A percentile compares a stretch with the other conserved stretches of the same genome.
phyloP scores from a whole-genome alignment of 1,139 yeast genomes.

The Kodamaea arcana region DNA sequence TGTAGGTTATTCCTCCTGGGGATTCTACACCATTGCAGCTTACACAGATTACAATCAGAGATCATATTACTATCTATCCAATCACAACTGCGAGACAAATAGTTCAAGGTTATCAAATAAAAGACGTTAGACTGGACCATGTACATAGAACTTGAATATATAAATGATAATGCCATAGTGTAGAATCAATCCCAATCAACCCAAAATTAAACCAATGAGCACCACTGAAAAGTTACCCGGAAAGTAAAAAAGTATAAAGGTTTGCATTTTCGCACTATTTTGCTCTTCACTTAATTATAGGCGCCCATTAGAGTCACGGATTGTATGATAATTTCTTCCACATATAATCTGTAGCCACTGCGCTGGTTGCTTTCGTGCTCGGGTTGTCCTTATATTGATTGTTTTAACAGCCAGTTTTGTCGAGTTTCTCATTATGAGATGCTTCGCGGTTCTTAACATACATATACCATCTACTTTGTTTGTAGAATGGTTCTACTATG shows the following conservation, averaged over 20 bases:
- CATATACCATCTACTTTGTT: too few relatives aligned
- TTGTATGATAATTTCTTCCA: conserved; percentile 43
- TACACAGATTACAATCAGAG: too few relatives aligned
- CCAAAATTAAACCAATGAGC: too few relatives aligned
- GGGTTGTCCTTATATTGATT: conserved; percentile 81
- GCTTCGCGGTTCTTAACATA: conserved; percentile 74
- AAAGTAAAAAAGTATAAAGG: conserved; percentile 4
- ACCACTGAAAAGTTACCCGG: conserved; percentile 4
- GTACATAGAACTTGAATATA: too few relatives aligned
- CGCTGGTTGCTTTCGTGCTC: conserved; percentile 70
- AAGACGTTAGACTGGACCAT: too few relatives aligned
- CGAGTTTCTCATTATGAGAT: conserved; percentile 49
- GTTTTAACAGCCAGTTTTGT: conserved; percentile 57
- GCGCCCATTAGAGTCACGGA: conserved; percentile 96
- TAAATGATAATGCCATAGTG: too few relatives aligned
- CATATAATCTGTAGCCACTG: conserved; percentile 45
- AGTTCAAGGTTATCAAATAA: too few relatives aligned
- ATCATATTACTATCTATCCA: too few relatives aligned
- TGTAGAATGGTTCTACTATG: too few relatives aligned
- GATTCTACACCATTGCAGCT: too few relatives aligned
- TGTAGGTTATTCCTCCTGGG: too few relatives aligned
- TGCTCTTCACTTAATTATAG: conserved; percentile 45
- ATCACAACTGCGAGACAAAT: too few relatives aligned
- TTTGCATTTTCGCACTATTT: conserved; percentile 5
- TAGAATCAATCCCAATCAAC: background rate